Evolutionary conservation across 148 eudicot genomes (phyloP), one percentile per base, ranked within the genome.

Genomic region (Fallopia convolvulus): DNA sequence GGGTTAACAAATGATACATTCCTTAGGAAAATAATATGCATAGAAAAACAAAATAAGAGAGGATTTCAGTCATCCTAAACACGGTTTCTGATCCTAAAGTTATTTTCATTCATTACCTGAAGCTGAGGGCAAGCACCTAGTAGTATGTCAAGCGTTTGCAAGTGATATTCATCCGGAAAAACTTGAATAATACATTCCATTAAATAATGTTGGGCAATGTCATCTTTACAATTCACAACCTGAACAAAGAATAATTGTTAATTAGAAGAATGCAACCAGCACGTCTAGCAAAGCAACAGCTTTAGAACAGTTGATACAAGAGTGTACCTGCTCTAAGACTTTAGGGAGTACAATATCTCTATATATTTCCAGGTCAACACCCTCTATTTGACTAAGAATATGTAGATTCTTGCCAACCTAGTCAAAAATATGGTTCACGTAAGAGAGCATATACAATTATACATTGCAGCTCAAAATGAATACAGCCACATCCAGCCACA

Each of bases 181-280:
- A 95, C 99, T 82, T 95, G 99, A 84, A 95, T 92, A 76, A 95
- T 85, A 86, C 99, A 95, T 80, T 91, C 99, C 99, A 95, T 92
- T 84, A 95, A 82, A 82, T 95, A 95, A 85, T 86, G 90, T 71
- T 95, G 99, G 2, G 99, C 91, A 63, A 92, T 88, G 70, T 95
- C 99, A 81, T 95, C 99, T 86, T 92, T 95, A 81, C 90, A 91
- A 80, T 95, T 95, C 23, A 95, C 97, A 75, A 95, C 88, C 99
- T 94, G 87, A 44, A 71, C 72, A 1, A 23, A 55, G 20, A 41
- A 18, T 39, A 41, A 18, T 26, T 40, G 14, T n/a, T 13, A 20
- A 73, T 79, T 49, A 55, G 33, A 72, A 49, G 68, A 76, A 14
- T 68, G 44, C 18, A 21, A 39, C 46, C 44, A 15, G 50, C 52